Evolutionary conservation across 2,329 filamentous ascomycete species (phyloP), one percentile per base, ranked within the genome.

Genomic region (Harringtonia aguacate): DNA sequence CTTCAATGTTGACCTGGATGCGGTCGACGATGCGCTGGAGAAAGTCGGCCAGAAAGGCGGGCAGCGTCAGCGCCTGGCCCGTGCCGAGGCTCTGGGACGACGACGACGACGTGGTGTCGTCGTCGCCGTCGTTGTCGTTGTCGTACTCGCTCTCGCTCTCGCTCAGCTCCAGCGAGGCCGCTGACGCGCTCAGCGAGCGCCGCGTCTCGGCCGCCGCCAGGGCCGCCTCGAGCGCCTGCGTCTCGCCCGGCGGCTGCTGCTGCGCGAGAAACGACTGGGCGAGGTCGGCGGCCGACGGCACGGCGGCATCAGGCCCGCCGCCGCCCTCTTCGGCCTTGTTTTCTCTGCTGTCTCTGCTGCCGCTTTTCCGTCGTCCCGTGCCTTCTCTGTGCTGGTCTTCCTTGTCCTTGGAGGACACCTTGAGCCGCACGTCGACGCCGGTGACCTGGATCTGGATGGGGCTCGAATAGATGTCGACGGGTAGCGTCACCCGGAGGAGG

Each of bases 381-480:
- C 14, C 20, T 9, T 12, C 30, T 6, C 8, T 13, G 14, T 3
- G 51, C 54, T 55, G 52, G 46, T 55, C 58, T 39, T 52, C 60
- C 53, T 55, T 61, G 12, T 62, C 59, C 35, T 65, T 60, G 48
- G 64, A 55, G 2, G 54, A 67, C 53, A 86, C 67, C 52, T 70
- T 72, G 21, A 86, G 56, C 47, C 79, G 74, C 28, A 94, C 73
- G 51, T 89, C 77, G 48, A 95, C 77, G 18, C 87, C 88, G 53
- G 90, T 79, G 20, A 90, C 73, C 57, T 95, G 85, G 54, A 90
- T 77, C 27, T 76, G 70, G 58, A 97, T 94, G 24, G 86, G 81
- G 53, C 83, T 89, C 43, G 79, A 83, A 61, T 89, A 88, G 52
- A 95, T 81, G 61, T 95, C 86, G 58, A 92, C 81, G 13, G 90